phyloP scores from a whole-genome alignment of 2,329 filamentous ascomycete genomes.

The Epichloe aotearoae region DNA sequence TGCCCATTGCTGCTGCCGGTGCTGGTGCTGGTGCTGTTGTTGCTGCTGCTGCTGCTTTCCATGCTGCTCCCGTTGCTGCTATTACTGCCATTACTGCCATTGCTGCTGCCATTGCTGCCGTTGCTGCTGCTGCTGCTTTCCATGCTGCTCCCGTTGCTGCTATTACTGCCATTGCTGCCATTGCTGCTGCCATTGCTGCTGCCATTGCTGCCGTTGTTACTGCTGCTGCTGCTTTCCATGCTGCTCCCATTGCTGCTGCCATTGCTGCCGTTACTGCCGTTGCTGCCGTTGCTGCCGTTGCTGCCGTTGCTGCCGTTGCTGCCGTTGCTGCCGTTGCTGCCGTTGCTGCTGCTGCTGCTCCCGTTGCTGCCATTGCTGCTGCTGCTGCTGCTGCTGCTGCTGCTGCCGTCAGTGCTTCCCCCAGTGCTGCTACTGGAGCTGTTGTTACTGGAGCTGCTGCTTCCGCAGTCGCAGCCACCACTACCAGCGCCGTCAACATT shows the following conservation, averaged over 20 bases:
- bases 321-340: neutral
- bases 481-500: neutral
- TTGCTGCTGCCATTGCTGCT: too few relatives aligned
- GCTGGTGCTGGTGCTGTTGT: neutral
- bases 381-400: neutral
- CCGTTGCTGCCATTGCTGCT: neutral
- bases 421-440: neutral
- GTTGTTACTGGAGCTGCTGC: neutral
- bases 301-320: neutral
- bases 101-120: neutral
- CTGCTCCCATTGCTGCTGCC: too few relatives aligned
- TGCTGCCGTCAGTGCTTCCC: too few relatives aligned
- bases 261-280: neutral
- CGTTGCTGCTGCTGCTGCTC: neutral
- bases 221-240: neutral
- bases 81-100: neutral
- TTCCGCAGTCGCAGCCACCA: neutral
- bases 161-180: neutral
- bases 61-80: neutral
- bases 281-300: neutral
- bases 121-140: too few relatives aligned
- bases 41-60: neutral
- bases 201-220: neutral
- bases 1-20: neutral
- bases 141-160: too few relatives aligned